Percentiles rank a stretch among this genome's conserved stretches.
These are phyloP conservation scores for Teratosphaeria pseudoeucalypti DNA, from an alignment of 2,329 filamentous ascomycete species.

Conservation along the genomic window DNA sequence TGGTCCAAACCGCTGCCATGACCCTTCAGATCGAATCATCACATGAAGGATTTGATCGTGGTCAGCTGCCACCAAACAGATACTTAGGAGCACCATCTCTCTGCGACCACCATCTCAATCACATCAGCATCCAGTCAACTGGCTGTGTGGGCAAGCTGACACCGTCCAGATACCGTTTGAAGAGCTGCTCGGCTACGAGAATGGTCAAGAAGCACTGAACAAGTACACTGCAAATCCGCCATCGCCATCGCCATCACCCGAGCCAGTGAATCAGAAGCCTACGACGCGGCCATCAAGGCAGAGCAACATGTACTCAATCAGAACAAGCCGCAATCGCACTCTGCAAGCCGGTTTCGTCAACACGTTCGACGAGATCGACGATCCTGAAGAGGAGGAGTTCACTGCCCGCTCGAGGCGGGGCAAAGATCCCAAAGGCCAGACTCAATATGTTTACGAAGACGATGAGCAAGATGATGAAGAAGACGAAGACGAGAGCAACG, in stretches of 20 bases:
- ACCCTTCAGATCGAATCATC: background rate
- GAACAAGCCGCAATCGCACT: slow-evolving; percentile 1
- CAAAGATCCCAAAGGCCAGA: slow-evolving; percentile 15
- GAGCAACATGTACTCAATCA: background rate
- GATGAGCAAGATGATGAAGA: slow-evolving; percentile 17
- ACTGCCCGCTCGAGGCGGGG: slow-evolving; percentile 8
- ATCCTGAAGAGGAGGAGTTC: slow-evolving; percentile 8
- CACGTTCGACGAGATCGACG: slow-evolving; percentile 17
- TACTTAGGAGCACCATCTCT: background rate
- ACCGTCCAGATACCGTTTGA: slow-evolving; percentile 34
- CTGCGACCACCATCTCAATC: background rate
- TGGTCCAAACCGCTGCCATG: background rate
- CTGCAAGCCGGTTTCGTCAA: slow-evolving; percentile 16
- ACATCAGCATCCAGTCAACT: background rate
- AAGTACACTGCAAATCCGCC: slow-evolving; percentile 24
- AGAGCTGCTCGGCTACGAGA: slow-evolving; percentile 34
- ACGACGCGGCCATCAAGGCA: background rate
- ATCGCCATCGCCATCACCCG: slow-evolving; percentile 3
- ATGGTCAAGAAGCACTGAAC: slow-evolving; percentile 38
- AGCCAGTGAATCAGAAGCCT: background rate
- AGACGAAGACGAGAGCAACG: slow-evolving; percentile 20
- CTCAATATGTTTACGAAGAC: slow-evolving; percentile 15
- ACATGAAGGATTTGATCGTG: background rate
- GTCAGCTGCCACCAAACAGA: background rate
- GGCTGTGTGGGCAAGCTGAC: background rate